Evolutionary conservation across 352 stramenopile genomes (phyloP).

Genomic region (Globisporangium emineosum): DNA sequence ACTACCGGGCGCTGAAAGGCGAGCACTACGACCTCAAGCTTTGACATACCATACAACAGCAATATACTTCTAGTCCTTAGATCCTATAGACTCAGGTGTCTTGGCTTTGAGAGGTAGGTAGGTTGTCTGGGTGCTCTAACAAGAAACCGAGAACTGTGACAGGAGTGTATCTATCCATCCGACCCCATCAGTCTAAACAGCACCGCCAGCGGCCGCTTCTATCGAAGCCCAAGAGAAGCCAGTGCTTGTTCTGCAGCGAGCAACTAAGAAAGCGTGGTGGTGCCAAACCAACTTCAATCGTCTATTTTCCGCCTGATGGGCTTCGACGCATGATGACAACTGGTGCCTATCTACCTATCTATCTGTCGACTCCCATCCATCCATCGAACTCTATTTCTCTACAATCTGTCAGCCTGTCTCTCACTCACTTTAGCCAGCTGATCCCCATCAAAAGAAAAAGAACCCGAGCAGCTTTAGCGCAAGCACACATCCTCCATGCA

Average conservation of each 20-base stretch:
- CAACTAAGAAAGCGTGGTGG: background rate
- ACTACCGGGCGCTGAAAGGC: slow-evolving; percentile 36
- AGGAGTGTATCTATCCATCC: background rate
- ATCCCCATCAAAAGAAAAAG: background rate
- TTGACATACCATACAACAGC: too few relatives aligned
- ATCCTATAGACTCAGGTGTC: too few relatives aligned
- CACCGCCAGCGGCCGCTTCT: background rate
- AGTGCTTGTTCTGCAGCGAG: background rate
- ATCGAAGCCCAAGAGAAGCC: background rate
- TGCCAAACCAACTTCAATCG: background rate
- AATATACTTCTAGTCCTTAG: too few relatives aligned
- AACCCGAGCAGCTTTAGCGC: background rate
- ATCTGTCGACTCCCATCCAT: background rate
- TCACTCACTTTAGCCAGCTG: background rate
- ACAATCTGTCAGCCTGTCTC: background rate
- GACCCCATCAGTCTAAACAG: background rate
- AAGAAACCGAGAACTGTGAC: background rate
- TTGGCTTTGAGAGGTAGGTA: background rate
- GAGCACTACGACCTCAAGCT: slow-evolving; percentile 68
- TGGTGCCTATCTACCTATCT: background rate
- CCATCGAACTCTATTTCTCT: background rate
- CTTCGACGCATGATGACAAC: background rate
- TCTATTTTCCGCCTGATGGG: background rate
- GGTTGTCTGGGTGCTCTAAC: background rate
- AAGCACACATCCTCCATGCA: background rate